Base-by-base conservation (phyloP, 768 basidiomycete species). In the Russula abietina region DNA sequence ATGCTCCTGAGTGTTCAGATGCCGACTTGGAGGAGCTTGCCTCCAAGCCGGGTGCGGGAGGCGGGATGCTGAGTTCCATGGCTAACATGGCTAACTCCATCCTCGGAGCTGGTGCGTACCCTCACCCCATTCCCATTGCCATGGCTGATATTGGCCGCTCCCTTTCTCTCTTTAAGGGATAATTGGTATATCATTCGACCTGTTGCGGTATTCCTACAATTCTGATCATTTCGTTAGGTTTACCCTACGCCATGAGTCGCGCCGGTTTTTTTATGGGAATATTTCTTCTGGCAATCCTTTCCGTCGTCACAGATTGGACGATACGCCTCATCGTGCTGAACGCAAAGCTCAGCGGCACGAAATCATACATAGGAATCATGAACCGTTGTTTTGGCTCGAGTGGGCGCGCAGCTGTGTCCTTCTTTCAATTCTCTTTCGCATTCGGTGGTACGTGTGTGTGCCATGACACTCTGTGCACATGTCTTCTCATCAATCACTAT, bases 81-180 rank as follows among this genome's bases (percentile, higher is more conserved):
- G 88, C 91, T 24, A 91, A 95, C 72, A 97, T 97, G 96, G 90
- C 93, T 24, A 98, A 98, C 71, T 93, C 91, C 2, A 97, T 98
- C 38, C 76, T 98, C 16, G 95, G 95, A 48, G 95, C 95, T 70
- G 94, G 93, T 83, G 74, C 76, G 78, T 68, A 68, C 67, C 60
- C 0, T 22, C 46, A 45, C 3, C 69, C 72, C 16, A 61, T 45
- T 19, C 11, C 45, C 16, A 17, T 64, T 56, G 30, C 51, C 54
- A 26, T 61, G 53, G 41, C 48, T 55, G 50, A 51, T 55, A 38
- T 26, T 49, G 43, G 4, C 8, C 50, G 5, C 30, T 11, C 14
- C 52, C 45, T 62, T 36, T 24, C 60, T 59, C 9, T 59, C 33
- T 43, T 38, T 69, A 87, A 63, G 88, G 88, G 49, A 90, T 90